Base-by-base conservation (phyloP, 176 grass and related monocot genomes). In the Carex cristatella region DNA sequence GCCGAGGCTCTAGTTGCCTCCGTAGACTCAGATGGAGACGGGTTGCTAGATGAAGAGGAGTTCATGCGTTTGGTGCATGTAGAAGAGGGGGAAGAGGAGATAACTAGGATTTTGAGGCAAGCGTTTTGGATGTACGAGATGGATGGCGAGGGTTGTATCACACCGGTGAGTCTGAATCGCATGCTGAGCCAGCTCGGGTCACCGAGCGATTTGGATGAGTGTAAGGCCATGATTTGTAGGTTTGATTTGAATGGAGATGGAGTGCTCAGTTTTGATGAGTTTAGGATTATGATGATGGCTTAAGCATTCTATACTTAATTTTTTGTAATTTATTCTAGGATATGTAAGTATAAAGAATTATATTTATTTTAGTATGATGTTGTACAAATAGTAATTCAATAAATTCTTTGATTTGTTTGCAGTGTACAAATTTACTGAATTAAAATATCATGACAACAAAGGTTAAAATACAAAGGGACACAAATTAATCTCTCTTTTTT, bases 191-290 rank as follows among this genome's bases (percentile, higher is more conserved):
- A 10, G 18, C 83, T 85, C 4, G 83, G 83, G 4, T 60, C 66
- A 2, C 68, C 32, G 23, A 73, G 12, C 8, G 16, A 85, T 53
- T 48, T 85, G 55, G 38, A 78, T 9, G 83, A 85, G n/a, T 85
- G 83, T 48, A 77, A 60, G 55, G 46, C 37, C 44, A 80, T 86
- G 85, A 86, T 86, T 42, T 80, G 76, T 66, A 53, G 85, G 60
- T 86, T 81, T 59, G 85, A 86, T 79, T 69, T 86, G 61, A 81
- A 86, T 38, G 61, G 85, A 42, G 85, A 86, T 69, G 85, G 85
- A 5, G 85, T 86, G 6, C 59, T 86, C 4, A 86, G 62, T 57
- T 86, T 86, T 58, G 76, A 86, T 33, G 85, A 86, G 49, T 86
- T 86, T 58, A 79, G 61, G 49, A 40, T 69, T 57, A 86, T 86